Base-by-base conservation (phyloP, 345 rosid species). In the Lepidium africanum region DNA sequence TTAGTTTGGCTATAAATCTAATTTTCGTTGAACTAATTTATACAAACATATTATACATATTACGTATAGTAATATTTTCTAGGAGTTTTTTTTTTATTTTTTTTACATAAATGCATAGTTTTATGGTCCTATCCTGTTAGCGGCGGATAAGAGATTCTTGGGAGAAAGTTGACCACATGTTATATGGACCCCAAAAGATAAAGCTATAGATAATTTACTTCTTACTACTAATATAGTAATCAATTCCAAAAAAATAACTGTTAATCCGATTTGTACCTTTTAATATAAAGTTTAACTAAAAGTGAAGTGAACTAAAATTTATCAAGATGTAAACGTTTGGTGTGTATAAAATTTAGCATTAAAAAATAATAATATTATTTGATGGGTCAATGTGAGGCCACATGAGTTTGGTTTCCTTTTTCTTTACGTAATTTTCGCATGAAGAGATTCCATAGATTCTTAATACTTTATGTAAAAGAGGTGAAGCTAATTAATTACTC, bases 361-460 rank as follows among this genome's bases (percentile, higher is more conserved):
- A 21, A 40, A 50, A 49, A 50, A 15, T 13, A 60, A 30, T 27
- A 50, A 68, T 68, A 21, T 10, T 25, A 39, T 6, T 4, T 46
- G 30, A 46, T 38, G 23, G 68, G 61, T 41, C 62, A 53, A 70
- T 51, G 40, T 32, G 47, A 59, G 49, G 35, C 48, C 19, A 40
- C 48, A 35, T 35, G 54, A 43, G 61, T 43, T 51, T 52, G 47
- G n/a, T 51, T 60, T 37, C 16, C 67, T 32, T 59, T 49, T 42
- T 40, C 59, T 69, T 69, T 49, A 70, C 45, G 61, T 21, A 21
- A 21, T 21, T 21, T 21, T 21, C 23, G 23, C 23, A 21, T 21
- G 41, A 51, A 33, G 38, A 71, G 75, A 42, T 70, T 53, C 62
- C n/a, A 14, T 10, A 70, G 62, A 52, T 61, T 61, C 68, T 7